phyloP scores from a whole-genome alignment of 176 grass and related monocot species.

The Thalia dealbata region DNA sequence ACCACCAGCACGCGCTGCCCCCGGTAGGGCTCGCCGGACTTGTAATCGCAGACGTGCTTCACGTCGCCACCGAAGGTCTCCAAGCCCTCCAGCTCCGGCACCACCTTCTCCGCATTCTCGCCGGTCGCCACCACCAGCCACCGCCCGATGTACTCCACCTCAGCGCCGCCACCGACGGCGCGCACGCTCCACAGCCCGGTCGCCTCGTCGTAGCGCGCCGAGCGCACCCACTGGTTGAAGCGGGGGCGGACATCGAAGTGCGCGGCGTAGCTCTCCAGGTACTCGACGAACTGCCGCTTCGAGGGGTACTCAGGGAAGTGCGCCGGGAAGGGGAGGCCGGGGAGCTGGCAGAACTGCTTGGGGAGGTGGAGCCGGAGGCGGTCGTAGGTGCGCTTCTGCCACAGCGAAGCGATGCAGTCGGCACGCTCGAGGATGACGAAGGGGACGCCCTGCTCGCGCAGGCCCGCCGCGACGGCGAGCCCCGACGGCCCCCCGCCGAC shows the following conservation, averaged over 20 bases:
- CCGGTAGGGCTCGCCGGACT: conserved; percentile 43
- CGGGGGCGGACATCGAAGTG: conserved; percentile 30
- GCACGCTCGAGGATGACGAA: conserved; percentile 59
- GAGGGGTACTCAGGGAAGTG: conserved; percentile 57
- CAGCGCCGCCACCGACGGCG: conserved; percentile 5
- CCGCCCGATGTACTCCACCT: conserved; percentile 60
- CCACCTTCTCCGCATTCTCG: conserved; percentile 66
- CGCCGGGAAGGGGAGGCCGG: conserved; percentile 45
- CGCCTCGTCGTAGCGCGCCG: conserved; percentile 43
- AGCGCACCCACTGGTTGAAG: conserved; percentile 58
- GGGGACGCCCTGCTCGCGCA: conserved; percentile 32
- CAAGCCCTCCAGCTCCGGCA: conserved; percentile 50
- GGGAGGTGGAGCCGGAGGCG: conserved; percentile 68
- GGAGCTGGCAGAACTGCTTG: conserved; percentile 77
- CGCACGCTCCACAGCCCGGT: conserved; percentile 41
- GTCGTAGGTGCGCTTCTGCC: conserved; percentile 62
- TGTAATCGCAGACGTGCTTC: conserved; percentile 58
- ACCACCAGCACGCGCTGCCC: conserved; percentile 69
- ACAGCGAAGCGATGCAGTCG: conserved; percentile 76
- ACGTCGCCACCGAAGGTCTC: conserved; percentile 35
- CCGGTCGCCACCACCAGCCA: conserved; percentile 79
- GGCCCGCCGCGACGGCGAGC: conserved; percentile 48
- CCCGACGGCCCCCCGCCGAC: conserved; percentile 76
- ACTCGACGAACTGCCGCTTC: conserved; percentile 59
- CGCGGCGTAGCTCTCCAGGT: conserved; percentile 50